phyloP scores from a whole-genome alignment of 2,329 filamentous ascomycete genomes.

The Remersonia thermophila region DNA sequence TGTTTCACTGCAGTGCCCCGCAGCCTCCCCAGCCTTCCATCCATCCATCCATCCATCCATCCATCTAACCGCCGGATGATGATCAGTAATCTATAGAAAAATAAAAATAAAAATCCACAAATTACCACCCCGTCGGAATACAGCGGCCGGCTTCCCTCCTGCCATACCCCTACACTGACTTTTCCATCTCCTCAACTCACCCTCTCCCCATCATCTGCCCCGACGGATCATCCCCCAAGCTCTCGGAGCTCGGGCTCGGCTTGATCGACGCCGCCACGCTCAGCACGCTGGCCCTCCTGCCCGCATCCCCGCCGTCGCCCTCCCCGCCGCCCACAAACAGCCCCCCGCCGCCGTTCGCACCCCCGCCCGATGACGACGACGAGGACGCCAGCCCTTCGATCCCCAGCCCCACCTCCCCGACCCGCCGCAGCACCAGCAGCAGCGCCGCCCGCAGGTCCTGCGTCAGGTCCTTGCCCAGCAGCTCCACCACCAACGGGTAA shows the following conservation, averaged over 20 bases:
- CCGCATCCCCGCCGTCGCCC: too few species aligned
- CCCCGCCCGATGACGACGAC: neutral
- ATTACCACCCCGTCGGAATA: too few species aligned
- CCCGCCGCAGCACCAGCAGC: constrained; percentile 62
- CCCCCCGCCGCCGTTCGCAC: neutral
- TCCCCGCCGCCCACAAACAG: neutral
- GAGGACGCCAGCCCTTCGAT: constrained; percentile 36
- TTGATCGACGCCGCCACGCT: constrained; percentile 5
- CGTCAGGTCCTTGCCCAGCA: constrained; percentile 72
- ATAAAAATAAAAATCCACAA: too few species aligned
- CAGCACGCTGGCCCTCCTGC: constrained; percentile 11
- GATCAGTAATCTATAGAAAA: too few species aligned
- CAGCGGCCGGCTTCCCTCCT: too few species aligned
- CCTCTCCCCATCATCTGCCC: constrained; percentile 15
- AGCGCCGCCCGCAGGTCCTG: constrained; percentile 67
- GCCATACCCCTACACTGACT: too few species aligned
- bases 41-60: too few species aligned
- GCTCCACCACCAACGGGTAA: constrained; percentile 72
- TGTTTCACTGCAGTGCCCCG: too few species aligned
- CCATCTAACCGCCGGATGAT: too few species aligned
- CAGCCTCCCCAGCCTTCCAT: too few species aligned
- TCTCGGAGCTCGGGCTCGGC: constrained; percentile 11
- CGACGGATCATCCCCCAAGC: constrained; percentile 16
- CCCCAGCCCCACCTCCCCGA: constrained; percentile 64
- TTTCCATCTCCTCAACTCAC: constrained; percentile 1